Evolutionary conservation across 1,284 basidiomycete genomes (phyloP).

Genomic region (Marasmius sp.): DNA sequence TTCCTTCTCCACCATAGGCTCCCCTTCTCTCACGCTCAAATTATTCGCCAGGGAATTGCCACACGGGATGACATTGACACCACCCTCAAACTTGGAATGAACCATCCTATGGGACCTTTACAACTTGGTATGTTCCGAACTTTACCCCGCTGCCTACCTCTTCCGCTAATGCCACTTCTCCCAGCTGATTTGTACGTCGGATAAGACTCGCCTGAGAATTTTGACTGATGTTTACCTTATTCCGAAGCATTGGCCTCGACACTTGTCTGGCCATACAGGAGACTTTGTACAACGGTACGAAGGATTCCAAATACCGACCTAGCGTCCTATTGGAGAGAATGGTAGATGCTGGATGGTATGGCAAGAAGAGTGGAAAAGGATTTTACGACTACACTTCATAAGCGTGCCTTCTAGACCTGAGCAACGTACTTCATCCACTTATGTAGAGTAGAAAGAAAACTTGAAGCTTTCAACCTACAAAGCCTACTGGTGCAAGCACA

Average conservation of each 20-base stretch:
- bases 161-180: too few species aligned
- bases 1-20: neutral
- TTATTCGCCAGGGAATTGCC: constrained; percentile 69
- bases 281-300: constrained; percentile 85
- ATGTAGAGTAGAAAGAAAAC: too few species aligned
- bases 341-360: constrained; percentile 96
- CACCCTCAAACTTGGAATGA: constrained; percentile 92
- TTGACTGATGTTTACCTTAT: constrained; percentile 1
- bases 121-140: constrained; percentile 43
- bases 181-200: constrained; percentile 72
- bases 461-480: too few species aligned
- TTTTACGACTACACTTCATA: constrained; percentile 66
- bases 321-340: constrained; percentile 88
- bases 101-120: constrained; percentile 93
- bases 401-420: neutral
- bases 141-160: too few species aligned
- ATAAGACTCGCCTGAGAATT: constrained; percentile 11
- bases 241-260: constrained; percentile 88
- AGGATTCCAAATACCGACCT: constrained; percentile 97
- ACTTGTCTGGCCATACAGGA: constrained; percentile 90
- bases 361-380: constrained; percentile 88
- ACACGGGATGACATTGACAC: constrained; percentile 95
- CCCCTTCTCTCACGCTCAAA: neutral
- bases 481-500: too few species aligned
- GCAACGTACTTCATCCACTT: too few species aligned